phyloP scores from a whole-genome alignment of 345 rosid genomes.

The Hevea brasiliensis region DNA sequence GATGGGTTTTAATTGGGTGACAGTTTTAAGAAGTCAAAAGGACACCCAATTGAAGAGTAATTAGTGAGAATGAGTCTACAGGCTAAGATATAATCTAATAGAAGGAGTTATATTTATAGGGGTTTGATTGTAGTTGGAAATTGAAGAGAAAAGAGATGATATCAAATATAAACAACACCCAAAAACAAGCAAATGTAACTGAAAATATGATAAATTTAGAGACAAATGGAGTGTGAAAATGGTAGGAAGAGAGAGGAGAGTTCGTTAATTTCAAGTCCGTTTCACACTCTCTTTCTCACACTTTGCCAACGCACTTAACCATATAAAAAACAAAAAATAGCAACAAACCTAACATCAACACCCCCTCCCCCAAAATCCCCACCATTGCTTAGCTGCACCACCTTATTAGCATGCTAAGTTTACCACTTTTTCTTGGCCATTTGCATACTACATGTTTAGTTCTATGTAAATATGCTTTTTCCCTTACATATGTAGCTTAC shows the following conservation, averaged over 20 bases:
- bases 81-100: background rate
- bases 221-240: slow-evolving; percentile 18
- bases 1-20: slow-evolving; percentile 4
- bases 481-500: too few species aligned
- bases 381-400: background rate
- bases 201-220: slow-evolving; percentile 50
- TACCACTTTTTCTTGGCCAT: background rate
- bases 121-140: slow-evolving; percentile 8
- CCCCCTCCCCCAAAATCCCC: background rate
- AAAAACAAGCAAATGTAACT: slow-evolving; percentile 35
- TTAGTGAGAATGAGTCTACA: slow-evolving; percentile 33
- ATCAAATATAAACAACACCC: background rate
- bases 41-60: slow-evolving; percentile 37
- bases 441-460: too few species aligned
- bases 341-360: background rate
- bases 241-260: slow-evolving; percentile 23
- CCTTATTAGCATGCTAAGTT: background rate
- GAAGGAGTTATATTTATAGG: background rate
- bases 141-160: background rate
- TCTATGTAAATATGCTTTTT: too few species aligned
- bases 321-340: background rate
- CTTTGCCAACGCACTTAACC: slow-evolving; percentile 60
- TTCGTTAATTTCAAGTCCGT: slow-evolving; percentile 45
- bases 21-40: slow-evolving; percentile 31
- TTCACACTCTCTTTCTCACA: slow-evolving; percentile 76